phyloP scores from a whole-genome alignment of 2,329 filamentous ascomycete species.

The Ophidiomyces ophidiicola region DNA sequence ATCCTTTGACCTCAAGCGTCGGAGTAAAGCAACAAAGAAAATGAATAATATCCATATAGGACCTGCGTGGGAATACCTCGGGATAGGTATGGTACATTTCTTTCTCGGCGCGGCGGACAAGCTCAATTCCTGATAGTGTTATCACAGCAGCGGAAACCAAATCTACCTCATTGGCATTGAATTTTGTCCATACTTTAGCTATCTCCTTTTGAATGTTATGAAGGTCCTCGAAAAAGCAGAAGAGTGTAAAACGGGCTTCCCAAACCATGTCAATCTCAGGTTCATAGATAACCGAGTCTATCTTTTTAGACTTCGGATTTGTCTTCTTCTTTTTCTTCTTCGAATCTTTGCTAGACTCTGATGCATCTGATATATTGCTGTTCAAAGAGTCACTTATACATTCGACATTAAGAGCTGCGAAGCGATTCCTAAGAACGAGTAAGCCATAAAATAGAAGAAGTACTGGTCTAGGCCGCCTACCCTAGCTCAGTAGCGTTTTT shows the following conservation, averaged over 20 bases:
- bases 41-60: neutral
- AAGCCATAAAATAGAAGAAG: neutral
- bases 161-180: neutral
- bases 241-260: neutral
- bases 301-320: neutral
- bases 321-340: neutral
- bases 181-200: neutral
- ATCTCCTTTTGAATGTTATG: neutral
- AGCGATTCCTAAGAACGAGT: slow-evolving; percentile 1
- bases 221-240: slow-evolving; percentile 1
- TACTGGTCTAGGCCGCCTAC: too few species aligned
- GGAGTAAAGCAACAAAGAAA: neutral
- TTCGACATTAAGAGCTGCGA: neutral
- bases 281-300: too few species aligned
- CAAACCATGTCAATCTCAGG: neutral
- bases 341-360: too few species aligned
- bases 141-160: neutral
- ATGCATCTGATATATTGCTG: neutral
- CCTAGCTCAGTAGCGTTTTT: too few species aligned
- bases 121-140: neutral
- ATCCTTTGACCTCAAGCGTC: too few species aligned
- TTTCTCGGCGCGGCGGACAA: neutral
- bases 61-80: neutral
- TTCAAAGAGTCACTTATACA: neutral
- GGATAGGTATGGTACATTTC: neutral